A percentile compares a stretch with the other conserved stretches of the same genome.
Conservation (phyloP, 371 early-diverging fungal species). For the Sporodiniella umbellata region DNA sequence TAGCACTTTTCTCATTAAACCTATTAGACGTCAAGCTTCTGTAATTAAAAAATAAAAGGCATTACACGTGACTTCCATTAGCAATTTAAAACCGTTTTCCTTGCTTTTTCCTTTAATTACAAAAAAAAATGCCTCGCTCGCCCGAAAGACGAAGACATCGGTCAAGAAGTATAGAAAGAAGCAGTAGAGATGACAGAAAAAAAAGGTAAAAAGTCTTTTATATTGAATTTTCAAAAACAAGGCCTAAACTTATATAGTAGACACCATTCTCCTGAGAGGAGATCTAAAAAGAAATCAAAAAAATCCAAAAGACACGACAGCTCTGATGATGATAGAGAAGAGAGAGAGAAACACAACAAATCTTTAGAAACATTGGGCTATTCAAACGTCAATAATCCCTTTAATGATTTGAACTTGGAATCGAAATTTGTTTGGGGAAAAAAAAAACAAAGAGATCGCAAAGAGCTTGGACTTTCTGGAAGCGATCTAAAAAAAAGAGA, state of each 20-base stretch:
- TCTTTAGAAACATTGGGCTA: conserved; percentile 50
- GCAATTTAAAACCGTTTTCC: background rate
- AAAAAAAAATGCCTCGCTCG: conserved; percentile 6
- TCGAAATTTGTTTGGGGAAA: conserved; percentile 87
- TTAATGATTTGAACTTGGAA: conserved; percentile 77
- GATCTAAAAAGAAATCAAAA: conserved; percentile 6
- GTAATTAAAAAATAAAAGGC: background rate
- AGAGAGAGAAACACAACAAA: conserved; percentile 12
- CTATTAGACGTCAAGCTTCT: background rate
- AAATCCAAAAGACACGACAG: conserved; percentile 9
- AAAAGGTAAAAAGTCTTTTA: too few relatives aligned
- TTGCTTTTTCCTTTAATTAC: background rate
- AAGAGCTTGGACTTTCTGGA: conserved; percentile 55
- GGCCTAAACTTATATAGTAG: background rate
- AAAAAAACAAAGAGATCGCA: conserved; percentile 66
- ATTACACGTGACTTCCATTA: background rate
- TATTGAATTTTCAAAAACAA: background rate
- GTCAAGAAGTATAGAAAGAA: conserved; percentile 1
- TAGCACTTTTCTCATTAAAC: background rate
- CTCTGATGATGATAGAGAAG: conserved; percentile 2
- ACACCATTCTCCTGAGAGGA: conserved; percentile 8
- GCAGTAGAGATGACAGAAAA: background rate
- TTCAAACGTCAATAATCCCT: conserved; percentile 76
- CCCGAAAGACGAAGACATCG: conserved; percentile 7
- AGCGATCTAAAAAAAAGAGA: conserved; percentile 63